Conservation (phyloP, 805 yeast genomes). For the Teunomyces cretensis region DNA sequence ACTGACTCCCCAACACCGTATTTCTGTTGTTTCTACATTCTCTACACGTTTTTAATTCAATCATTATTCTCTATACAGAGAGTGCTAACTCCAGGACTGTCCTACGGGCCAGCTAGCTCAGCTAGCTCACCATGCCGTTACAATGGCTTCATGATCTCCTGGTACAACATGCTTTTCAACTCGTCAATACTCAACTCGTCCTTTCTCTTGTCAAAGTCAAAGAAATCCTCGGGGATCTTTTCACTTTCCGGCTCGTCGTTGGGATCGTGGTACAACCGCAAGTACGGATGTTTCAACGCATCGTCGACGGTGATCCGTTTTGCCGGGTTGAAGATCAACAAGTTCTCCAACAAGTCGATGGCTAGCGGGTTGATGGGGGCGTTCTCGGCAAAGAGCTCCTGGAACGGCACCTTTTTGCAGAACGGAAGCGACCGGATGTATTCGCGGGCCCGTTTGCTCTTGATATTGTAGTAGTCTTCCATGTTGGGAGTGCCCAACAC, state of each 20-base stretch:
- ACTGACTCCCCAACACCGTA: too few species aligned
- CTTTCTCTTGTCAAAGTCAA: conserved; percentile 82
- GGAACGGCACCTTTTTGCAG: conserved; percentile 59
- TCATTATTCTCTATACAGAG: too few species aligned
- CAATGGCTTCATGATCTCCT: conserved; percentile 70
- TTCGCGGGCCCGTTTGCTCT: conserved; percentile 82
- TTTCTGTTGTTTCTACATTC: too few species aligned
- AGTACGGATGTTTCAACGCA: conserved; percentile 83
- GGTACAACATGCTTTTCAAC: conserved; percentile 73
- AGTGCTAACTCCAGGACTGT: too few species aligned
- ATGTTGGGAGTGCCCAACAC: conserved; percentile 84
- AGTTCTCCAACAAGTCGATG: conserved; percentile 59
- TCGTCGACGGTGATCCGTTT: conserved; percentile 72
- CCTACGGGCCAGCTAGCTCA: too few species aligned
- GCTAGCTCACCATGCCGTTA: conserved; percentile 10
- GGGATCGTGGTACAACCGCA: conserved; percentile 89
- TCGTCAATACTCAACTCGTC: conserved; percentile 76
- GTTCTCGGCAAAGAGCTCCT: conserved; percentile 32
- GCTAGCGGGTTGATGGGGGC: conserved; percentile 38
- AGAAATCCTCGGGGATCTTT: conserved; percentile 82
- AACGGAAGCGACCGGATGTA: conserved; percentile 80
- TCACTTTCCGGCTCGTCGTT: conserved; percentile 86
- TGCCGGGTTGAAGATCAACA: conserved; percentile 70
- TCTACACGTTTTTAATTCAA: background rate
- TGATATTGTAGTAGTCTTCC: conserved; percentile 73